A percentile compares a stretch with the other conserved stretches of the same genome.
Evolutionary conservation across 495 filamentous ascomycete species (phyloP).

Genomic region (Trichoderma parareesei): DNA sequence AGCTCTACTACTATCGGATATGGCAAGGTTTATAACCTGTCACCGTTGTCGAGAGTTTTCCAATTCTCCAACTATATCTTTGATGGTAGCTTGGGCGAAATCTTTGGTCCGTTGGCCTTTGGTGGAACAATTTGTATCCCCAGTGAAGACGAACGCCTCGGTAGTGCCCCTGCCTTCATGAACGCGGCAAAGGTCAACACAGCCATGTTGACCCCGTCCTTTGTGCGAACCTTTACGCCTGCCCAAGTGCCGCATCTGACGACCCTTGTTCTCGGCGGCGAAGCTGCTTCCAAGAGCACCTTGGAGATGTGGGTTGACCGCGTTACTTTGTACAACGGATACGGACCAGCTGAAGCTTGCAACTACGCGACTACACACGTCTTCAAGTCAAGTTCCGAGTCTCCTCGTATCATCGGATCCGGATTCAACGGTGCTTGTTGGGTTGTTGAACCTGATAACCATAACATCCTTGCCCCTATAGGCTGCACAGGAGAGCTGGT

Average conservation of each 20-base stretch:
- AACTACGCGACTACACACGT: conserved; percentile 29
- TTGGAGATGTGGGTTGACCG: conserved; percentile 1
- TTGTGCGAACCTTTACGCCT: conserved; percentile 22
- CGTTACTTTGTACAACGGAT: conserved; percentile 37
- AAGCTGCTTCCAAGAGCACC: background rate
- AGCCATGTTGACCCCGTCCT: conserved; percentile 46
- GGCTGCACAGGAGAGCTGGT: conserved; percentile 51
- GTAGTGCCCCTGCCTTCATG: conserved; percentile 32
- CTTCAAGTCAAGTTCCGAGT: conserved; percentile 21
- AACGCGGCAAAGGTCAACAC: conserved; percentile 28
- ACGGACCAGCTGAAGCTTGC: conserved; percentile 44
- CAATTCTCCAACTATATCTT: conserved; percentile 46
- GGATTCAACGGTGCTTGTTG: conserved; percentile 34
- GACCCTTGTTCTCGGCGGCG: conserved; percentile 7
- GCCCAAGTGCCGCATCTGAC: conserved; percentile 3
- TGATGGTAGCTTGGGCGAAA: conserved; percentile 43
- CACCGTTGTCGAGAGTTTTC: conserved; percentile 34
- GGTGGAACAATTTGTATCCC: conserved; percentile 61
- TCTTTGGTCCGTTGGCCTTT: conserved; percentile 37
- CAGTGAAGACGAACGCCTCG: conserved; percentile 38
- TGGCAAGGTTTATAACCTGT: conserved; percentile 30
- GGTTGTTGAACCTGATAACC: conserved; percentile 46
- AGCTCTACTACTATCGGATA: conserved; percentile 24
- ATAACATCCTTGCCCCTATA: conserved; percentile 42
- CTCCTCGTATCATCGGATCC: conserved; percentile 25